Evolutionary conservation across 257 asterid species (phyloP).

Genomic region (Gentiana dahurica): DNA sequence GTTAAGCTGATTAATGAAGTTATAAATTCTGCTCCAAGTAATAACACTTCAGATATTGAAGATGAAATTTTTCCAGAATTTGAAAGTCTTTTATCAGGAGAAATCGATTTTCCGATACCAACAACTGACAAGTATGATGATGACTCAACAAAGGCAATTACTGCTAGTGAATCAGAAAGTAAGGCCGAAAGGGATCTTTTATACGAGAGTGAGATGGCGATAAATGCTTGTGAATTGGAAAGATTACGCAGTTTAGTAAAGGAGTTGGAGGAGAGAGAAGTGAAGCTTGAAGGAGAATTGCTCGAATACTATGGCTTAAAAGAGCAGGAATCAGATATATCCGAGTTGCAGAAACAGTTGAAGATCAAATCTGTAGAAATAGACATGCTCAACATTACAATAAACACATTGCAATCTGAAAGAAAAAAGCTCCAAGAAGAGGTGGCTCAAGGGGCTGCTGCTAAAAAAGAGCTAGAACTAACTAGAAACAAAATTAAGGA

Average conservation of each 20-base stretch:
- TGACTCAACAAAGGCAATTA: background rate
- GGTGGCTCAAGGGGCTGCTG: conserved; percentile 45
- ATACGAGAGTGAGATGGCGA: conserved; percentile 65
- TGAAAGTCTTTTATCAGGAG: conserved; percentile 72
- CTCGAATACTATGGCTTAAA: conserved; percentile 78
- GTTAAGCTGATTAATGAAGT: conserved; percentile 66
- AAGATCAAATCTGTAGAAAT: conserved; percentile 76
- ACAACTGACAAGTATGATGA: conserved; percentile 42
- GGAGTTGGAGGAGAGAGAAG: conserved; percentile 88
- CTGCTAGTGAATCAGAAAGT: conserved; percentile 30
- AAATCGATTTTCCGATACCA: conserved; percentile 61
- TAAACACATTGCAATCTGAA: conserved; percentile 72
- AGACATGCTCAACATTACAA: conserved; percentile 78
- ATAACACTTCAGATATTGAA: conserved; percentile 38
- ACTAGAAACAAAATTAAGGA: conserved; percentile 76
- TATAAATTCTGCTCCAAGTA: conserved; percentile 39
- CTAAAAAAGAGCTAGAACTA: conserved; percentile 60
- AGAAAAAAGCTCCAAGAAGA: conserved; percentile 92
- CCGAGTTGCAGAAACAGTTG: conserved; percentile 78
- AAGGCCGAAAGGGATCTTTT: conserved; percentile 45
- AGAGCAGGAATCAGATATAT: conserved; percentile 74
- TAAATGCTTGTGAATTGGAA: conserved; percentile 63
- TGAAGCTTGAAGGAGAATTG: conserved; percentile 89
- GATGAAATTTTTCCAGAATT: conserved; percentile 72
- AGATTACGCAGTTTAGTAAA: conserved; percentile 53